phyloP scores from a whole-genome alignment of 192 early-diverging fungal genomes.

The Backusella mclennaniae region DNA sequence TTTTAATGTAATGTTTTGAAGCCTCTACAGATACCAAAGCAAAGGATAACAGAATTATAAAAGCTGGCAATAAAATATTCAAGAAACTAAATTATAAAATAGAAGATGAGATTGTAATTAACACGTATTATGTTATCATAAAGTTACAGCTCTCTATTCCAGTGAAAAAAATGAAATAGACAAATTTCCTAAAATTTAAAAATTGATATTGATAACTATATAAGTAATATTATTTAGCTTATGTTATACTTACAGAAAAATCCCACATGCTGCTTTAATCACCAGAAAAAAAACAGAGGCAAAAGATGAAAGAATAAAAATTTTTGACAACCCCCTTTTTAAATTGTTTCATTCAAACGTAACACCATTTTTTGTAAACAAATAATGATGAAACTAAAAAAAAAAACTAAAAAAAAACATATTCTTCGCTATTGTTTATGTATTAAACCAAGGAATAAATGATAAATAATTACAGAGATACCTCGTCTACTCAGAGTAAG shows the following conservation, averaged over 20 bases:
- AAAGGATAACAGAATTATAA: not conserved
- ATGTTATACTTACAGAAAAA: not conserved
- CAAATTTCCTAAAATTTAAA: not conserved
- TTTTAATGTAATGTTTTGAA: not conserved
- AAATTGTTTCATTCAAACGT: not conserved
- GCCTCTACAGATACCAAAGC: not conserved
- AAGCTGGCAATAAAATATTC: not conserved
- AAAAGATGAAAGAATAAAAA: not conserved
- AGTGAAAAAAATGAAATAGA: constrained; percentile 47
- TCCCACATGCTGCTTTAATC: not conserved
- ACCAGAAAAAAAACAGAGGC: not conserved
- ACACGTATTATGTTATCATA: constrained; percentile 19
- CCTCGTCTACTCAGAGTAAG: too few species aligned
- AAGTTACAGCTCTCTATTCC: constrained; percentile 55
- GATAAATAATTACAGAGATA: too few species aligned
- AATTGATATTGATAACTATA: not conserved
- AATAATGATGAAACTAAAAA: not conserved
- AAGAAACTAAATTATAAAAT: not conserved
- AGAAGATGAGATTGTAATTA: not conserved
- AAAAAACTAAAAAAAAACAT: too few species aligned
- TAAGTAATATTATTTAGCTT: not conserved
- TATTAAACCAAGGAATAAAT: not conserved
- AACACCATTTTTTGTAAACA: not conserved
- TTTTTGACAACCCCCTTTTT: not conserved
- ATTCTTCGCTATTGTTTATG: not conserved